phyloP scores from a whole-genome alignment of 495 filamentous ascomycete species.

The Copromyces sp. region DNA sequence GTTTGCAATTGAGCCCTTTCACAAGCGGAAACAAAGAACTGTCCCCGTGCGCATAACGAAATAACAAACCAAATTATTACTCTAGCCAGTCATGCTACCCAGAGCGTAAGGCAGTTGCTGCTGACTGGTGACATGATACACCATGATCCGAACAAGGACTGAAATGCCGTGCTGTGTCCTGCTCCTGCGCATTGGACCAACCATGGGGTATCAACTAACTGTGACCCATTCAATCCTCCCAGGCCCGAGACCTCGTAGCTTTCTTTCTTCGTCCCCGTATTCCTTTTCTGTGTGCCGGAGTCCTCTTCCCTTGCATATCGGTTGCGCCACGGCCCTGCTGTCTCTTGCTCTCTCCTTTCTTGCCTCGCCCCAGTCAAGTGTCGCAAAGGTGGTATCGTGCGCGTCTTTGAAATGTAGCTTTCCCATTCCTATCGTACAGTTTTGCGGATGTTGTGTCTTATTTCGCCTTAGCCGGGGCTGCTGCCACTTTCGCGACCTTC shows the following conservation, averaged over 20 bases:
- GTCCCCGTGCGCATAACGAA: not conserved
- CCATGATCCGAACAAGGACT: not conserved
- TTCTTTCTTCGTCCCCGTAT: not conserved
- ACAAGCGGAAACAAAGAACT: not conserved
- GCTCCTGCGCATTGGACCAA: not conserved
- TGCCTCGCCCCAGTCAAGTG: not conserved
- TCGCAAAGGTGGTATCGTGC: not conserved
- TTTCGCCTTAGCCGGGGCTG: slow-evolving; percentile 15
- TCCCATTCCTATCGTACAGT: slow-evolving; percentile 10
- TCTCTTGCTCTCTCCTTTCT: not conserved
- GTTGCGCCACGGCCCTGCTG: not conserved
- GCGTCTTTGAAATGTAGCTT: not conserved
- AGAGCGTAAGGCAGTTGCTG: not conserved
- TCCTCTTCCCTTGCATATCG: not conserved
- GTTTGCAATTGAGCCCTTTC: not conserved
- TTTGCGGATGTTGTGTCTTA: not conserved
- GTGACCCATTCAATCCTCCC: not conserved
- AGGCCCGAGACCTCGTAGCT: not conserved
- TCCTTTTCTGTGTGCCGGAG: not conserved
- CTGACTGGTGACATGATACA: not conserved
- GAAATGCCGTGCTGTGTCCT: not conserved
- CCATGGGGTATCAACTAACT: not conserved
- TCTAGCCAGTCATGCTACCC: not conserved
- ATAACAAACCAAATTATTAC: not conserved
- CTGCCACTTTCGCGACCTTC: slow-evolving; percentile 47